A percentile compares a stretch with the other conserved stretches of the same genome.
Evolutionary conservation across 805 yeast genomes (phyloP).

Genomic region (Clavispora asparagi): DNA sequence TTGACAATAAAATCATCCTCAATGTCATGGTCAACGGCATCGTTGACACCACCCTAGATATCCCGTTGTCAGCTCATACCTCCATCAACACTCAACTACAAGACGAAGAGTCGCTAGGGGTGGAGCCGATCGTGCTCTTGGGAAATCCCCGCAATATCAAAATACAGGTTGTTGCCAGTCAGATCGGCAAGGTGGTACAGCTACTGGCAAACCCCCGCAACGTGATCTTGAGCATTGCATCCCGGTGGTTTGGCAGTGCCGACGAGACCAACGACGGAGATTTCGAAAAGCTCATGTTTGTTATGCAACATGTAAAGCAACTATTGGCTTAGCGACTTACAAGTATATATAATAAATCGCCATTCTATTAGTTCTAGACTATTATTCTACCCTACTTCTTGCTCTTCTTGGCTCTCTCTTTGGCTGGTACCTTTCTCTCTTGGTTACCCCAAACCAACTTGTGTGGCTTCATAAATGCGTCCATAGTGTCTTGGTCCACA

Average conservation of each 20-base stretch:
- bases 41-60: constrained; percentile 47
- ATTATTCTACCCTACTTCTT: constrained; percentile 20
- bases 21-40: constrained; percentile 39
- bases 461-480: constrained; percentile 79
- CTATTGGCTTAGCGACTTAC: not conserved
- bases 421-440: constrained; percentile 69
- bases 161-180: constrained; percentile 44
- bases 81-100: constrained; percentile 10
- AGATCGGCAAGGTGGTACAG: constrained; percentile 40
- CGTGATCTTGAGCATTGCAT: constrained; percentile 41
- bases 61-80: constrained; percentile 21
- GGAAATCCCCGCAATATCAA: constrained; percentile 46
- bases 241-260: constrained; percentile 41
- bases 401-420: constrained; percentile 42
- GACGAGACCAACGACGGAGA: constrained; percentile 27
- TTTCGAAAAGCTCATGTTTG: constrained; percentile 42
- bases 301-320: constrained; percentile 25
- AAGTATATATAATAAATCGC: not conserved
- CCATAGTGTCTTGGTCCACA: constrained; percentile 58
- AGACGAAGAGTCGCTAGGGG: constrained; percentile 21
- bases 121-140: constrained; percentile 42
- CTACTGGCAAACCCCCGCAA: constrained; percentile 29
- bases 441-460: constrained; percentile 68
- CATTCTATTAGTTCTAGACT: not conserved
- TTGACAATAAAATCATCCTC: constrained; percentile 34